phyloP scores from a whole-genome alignment of 148 eudicot genomes.

The Diospyros lotus region DNA sequence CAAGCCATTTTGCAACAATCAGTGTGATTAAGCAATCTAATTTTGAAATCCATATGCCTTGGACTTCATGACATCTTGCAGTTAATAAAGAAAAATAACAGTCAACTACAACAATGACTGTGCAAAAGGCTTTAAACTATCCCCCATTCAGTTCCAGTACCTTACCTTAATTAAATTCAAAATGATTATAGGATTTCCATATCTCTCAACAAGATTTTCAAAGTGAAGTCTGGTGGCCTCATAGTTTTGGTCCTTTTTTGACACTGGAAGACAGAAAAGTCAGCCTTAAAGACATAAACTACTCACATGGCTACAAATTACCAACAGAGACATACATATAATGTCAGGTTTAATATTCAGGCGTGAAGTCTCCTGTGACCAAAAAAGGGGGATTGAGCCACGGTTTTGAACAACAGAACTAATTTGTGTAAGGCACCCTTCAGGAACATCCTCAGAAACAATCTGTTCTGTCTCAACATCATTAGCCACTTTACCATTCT shows the following conservation, averaged over 20 bases:
- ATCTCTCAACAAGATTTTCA: conserved; percentile 80
- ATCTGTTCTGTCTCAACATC: conserved; percentile 98
- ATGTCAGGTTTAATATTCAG: conserved; percentile 89
- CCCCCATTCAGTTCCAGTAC: neutral
- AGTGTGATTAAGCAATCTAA: neutral
- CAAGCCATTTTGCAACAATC: neutral
- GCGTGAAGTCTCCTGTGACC: conserved; percentile 98
- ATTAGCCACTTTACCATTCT: conserved; percentile 88
- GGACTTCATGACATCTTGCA: neutral
- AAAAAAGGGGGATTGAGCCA: conserved; percentile 94
- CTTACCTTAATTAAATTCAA: conserved; percentile 89
- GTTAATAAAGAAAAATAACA: conserved; percentile 1
- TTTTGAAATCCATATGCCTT: neutral
- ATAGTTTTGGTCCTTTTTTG: conserved; percentile 72
- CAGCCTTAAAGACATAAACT: neutral
- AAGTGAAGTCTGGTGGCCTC: conserved; percentile 95
- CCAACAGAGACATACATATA: conserved; percentile 46
- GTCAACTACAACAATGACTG: neutral
- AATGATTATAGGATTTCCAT: conserved; percentile 89
- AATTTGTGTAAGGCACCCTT: conserved; percentile 57
- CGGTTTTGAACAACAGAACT: conserved; percentile 94
- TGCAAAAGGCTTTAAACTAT: conserved; percentile 7
- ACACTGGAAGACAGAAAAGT: conserved; percentile 45
- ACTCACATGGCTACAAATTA: neutral
- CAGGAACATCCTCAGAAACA: conserved; percentile 76